phyloP scores from a whole-genome alignment of 257 asterid genomes.

The Rhazya stricta region DNA sequence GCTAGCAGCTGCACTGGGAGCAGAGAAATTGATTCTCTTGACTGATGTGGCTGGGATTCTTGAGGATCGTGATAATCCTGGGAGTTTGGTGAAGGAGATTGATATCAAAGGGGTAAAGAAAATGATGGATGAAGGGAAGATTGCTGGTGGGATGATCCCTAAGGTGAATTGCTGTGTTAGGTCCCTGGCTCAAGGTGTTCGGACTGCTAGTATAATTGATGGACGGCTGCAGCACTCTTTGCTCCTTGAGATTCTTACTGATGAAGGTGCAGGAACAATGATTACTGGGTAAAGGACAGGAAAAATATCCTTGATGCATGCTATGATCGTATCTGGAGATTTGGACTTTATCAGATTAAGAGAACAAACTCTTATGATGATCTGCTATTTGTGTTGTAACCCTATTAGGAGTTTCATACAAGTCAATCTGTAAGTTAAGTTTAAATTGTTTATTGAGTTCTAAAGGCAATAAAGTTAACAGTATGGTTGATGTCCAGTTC shows the following conservation, averaged over 20 bases:
- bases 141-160: constrained; percentile 84
- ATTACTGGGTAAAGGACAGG: constrained; percentile 43
- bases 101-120: constrained; percentile 72
- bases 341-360: background rate
- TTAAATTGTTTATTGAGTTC: background rate
- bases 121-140: constrained; percentile 58
- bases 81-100: constrained; percentile 64
- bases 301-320: background rate
- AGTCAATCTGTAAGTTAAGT: background rate
- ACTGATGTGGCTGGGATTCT: constrained; percentile 73
- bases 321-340: background rate
- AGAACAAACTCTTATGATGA: background rate
- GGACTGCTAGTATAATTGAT: constrained; percentile 69
- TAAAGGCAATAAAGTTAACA: background rate
- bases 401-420: background rate
- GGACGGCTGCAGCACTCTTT: constrained; percentile 73
- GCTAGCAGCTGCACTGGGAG: constrained; percentile 67
- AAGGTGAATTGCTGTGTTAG: constrained; percentile 73
- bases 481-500: background rate
- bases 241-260: constrained; percentile 77
- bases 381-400: background rate
- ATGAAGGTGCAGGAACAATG: constrained; percentile 81
- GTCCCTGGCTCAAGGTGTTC: constrained; percentile 76
- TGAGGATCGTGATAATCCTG: constrained; percentile 46
- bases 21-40: constrained; percentile 64